Evolutionary conservation across 148 eudicot genomes (phyloP).

Genomic region (Cornus suecica): DNA sequence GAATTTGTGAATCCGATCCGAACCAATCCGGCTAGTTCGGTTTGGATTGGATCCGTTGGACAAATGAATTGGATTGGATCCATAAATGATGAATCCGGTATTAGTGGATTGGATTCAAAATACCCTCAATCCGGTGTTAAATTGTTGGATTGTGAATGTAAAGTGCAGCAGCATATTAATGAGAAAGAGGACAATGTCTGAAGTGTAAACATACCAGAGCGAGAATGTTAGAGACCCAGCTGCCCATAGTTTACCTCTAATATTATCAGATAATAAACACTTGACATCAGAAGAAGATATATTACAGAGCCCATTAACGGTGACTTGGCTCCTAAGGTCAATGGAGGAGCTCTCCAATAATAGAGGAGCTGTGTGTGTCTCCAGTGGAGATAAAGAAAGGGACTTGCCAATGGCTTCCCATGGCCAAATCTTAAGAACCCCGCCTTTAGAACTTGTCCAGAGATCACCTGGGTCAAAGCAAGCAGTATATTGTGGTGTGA

Average conservation of each 20-base stretch:
- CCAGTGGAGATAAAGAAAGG: slow-evolving; percentile 74
- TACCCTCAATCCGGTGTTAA: no score
- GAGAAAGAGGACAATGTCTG: background rate
- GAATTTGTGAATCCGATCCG: no score
- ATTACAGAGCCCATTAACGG: slow-evolving; percentile 84
- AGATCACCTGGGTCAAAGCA: slow-evolving; percentile 58
- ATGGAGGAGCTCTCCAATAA: slow-evolving; percentile 73
- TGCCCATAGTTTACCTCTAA: slow-evolving; percentile 80
- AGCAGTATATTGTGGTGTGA: background rate
- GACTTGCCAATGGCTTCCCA: slow-evolving; percentile 93
- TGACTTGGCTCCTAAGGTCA: slow-evolving; percentile 84
- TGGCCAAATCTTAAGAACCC: slow-evolving; percentile 79
- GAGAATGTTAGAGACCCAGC: slow-evolving; percentile 79
- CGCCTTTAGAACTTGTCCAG: slow-evolving; percentile 89
- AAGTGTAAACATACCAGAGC: slow-evolving; percentile 57
- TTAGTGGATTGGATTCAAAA: no score
- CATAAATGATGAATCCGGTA: no score
- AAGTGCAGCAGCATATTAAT: background rate
- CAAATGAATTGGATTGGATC: no score
- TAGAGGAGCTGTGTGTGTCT: slow-evolving; percentile 88
- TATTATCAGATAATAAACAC: slow-evolving; percentile 62
- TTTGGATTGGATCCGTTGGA: no score
- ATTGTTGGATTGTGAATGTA: background rate
- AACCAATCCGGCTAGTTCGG: no score
- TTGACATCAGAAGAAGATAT: slow-evolving; percentile 92